phyloP scores from a whole-genome alignment of 805 yeast species.

The Hemisphaericaspora nanyangensis region DNA sequence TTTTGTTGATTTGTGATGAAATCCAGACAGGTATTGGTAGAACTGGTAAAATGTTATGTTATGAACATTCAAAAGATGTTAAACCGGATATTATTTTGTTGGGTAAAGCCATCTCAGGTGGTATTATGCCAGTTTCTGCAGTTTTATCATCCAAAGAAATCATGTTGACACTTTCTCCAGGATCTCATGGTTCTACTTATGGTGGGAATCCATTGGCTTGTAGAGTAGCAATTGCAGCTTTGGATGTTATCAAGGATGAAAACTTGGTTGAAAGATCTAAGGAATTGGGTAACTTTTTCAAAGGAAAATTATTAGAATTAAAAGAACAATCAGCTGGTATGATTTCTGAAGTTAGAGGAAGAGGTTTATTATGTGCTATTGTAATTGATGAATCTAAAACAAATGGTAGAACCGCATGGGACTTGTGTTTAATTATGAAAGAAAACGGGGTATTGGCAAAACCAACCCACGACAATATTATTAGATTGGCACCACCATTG shows the following conservation, averaged over 20 bases:
- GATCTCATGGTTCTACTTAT: conserved; percentile 96
- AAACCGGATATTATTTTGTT: conserved; percentile 86
- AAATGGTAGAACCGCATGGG: conserved; percentile 94
- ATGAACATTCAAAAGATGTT: conserved; percentile 73
- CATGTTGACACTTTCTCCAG: conserved; percentile 87
- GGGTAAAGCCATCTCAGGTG: conserved; percentile 96
- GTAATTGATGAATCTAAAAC: conserved; percentile 84
- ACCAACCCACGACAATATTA: conserved; percentile 94
- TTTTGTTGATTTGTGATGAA: conserved; percentile 90
- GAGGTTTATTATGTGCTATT: conserved; percentile 84
- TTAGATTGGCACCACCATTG: conserved; percentile 94
- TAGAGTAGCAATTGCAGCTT: conserved; percentile 88
- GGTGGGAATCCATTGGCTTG: conserved; percentile 98
- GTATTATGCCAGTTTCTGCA: conserved; percentile 88
- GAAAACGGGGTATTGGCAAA: conserved; percentile 87
- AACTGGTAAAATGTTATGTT: conserved; percentile 91
- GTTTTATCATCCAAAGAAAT: conserved; percentile 87
- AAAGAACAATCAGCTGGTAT: conserved; percentile 49
- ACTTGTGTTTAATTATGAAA: conserved; percentile 85
- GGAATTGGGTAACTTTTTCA: conserved; percentile 66
- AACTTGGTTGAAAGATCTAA: conserved; percentile 74
- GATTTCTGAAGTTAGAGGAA: conserved; percentile 69
- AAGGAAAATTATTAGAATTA: conserved; percentile 52
- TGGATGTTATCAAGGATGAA: conserved; percentile 86
- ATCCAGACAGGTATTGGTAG: conserved; percentile 97